phyloP scores from a whole-genome alignment of 805 yeast genomes.

The Ogataea naganishii region DNA sequence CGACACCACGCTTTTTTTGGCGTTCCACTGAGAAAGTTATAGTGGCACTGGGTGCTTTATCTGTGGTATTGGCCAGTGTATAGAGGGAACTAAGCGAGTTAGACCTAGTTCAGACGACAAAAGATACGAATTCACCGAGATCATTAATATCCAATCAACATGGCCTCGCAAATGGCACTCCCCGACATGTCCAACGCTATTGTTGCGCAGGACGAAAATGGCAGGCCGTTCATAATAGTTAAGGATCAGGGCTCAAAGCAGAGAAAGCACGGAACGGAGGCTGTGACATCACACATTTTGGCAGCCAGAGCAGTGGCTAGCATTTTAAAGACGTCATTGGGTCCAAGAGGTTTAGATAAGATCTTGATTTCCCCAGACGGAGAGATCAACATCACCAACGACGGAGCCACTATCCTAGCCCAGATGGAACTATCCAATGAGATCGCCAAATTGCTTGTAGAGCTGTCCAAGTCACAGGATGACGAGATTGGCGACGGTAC shows the following conservation, averaged over 20 bases:
- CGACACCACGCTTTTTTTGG: no score
- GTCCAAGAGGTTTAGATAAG: slow-evolving; percentile 98
- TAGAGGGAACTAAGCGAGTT: no score
- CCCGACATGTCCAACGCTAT: slow-evolving; percentile 98
- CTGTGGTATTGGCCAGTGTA: no score
- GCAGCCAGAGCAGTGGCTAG: slow-evolving; percentile 95
- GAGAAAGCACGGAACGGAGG: slow-evolving; percentile 70
- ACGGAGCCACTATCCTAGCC: slow-evolving; percentile 93
- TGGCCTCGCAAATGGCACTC: no score
- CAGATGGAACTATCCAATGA: slow-evolving; percentile 96
- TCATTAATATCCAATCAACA: no score
- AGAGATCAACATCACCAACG: slow-evolving; percentile 95
- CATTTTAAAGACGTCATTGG: slow-evolving; percentile 84
- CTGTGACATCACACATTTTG: slow-evolving; percentile 78
- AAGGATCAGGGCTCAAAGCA: slow-evolving; percentile 53
- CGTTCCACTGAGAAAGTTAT: no score
- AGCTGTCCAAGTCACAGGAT: slow-evolving; percentile 89
- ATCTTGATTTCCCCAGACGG: slow-evolving; percentile 94
- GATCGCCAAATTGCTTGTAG: slow-evolving; percentile 91
- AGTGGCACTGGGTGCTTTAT: no score
- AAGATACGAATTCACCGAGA: no score
- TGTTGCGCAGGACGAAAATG: slow-evolving; percentile 98
- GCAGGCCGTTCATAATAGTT: slow-evolving; percentile 96
- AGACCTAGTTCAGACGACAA: no score
- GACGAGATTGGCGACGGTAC: slow-evolving; percentile 99